Evolutionary conservation across 768 basidiomycete genomes (phyloP).

Genomic region (Mycena crocata): DNA sequence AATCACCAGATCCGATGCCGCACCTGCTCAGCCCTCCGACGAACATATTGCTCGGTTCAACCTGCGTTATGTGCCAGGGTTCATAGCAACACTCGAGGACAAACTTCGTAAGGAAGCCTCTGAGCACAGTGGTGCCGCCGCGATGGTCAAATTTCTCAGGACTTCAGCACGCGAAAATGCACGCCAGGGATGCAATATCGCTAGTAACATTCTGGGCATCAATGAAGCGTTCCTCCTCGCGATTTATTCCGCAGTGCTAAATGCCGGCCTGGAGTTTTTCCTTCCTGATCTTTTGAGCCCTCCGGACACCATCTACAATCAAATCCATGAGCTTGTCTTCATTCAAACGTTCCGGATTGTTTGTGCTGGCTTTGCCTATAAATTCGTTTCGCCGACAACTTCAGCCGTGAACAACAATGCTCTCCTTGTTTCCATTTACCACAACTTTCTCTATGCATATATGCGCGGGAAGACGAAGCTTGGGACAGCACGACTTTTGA

Average conservation of each 20-base stretch:
- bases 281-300: conserved; percentile 1
- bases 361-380: background rate
- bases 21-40: too few relatives aligned
- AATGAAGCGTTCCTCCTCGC: background rate
- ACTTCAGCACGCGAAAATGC: too few relatives aligned
- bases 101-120: too few relatives aligned
- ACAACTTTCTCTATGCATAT: background rate
- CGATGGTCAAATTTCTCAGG: too few relatives aligned
- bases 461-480: background rate
- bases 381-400: background rate
- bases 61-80: too few relatives aligned
- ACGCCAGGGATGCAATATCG: too few relatives aligned
- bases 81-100: too few relatives aligned
- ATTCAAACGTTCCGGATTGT: background rate
- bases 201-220: background rate
- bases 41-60: too few relatives aligned
- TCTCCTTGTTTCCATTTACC: background rate
- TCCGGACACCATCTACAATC: conserved; percentile 7
- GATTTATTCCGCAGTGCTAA: background rate
- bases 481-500: background rate
- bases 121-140: too few relatives aligned
- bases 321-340: background rate
- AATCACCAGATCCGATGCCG: too few relatives aligned
- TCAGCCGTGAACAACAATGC: background rate
- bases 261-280: background rate